Evolutionary conservation across 164 flowering plant genomes (phyloP).

Genomic region (Berberis vulgaris): DNA sequence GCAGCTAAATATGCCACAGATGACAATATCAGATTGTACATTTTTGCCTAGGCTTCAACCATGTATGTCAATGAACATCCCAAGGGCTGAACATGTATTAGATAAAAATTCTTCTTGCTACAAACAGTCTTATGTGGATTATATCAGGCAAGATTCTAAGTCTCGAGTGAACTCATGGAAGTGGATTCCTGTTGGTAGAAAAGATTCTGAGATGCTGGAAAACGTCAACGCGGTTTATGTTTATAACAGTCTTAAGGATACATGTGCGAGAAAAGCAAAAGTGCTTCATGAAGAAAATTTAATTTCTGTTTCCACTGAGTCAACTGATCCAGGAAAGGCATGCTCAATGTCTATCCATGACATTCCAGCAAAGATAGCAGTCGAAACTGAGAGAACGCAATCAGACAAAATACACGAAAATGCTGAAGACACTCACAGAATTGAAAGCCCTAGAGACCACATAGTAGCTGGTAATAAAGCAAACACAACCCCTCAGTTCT

Average conservation of each 20-base stretch:
- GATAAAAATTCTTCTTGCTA: background rate
- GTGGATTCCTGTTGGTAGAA: slow-evolving; percentile 16
- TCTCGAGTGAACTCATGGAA: slow-evolving; percentile 1
- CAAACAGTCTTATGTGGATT: slow-evolving; percentile 4
- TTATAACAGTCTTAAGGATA: slow-evolving; percentile 2
- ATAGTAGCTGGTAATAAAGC: background rate
- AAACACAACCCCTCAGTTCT: background rate
- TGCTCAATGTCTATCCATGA: slow-evolving; percentile 4
- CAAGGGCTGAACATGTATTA: slow-evolving; percentile 1
- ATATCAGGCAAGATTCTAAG: slow-evolving; percentile 4
- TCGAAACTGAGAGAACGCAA: background rate
- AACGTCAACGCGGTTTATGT: background rate
- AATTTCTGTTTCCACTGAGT: background rate
- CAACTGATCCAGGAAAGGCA: slow-evolving; percentile 1
- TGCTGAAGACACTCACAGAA: slow-evolving; percentile 1
- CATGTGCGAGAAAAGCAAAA: background rate
- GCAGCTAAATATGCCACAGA: background rate
- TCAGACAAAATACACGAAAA: background rate
- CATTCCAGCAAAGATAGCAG: background rate
- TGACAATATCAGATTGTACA: slow-evolving; percentile 3
- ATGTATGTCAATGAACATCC: slow-evolving; percentile 6
- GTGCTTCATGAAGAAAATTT: background rate
- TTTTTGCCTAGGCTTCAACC: background rate
- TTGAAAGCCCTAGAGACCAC: slow-evolving; percentile 5
- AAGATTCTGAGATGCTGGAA: slow-evolving; percentile 6